These are phyloP conservation scores for Alliaria petiolata DNA, from an alignment of 345 rosid genomes.

Conservation along the genomic window DNA sequence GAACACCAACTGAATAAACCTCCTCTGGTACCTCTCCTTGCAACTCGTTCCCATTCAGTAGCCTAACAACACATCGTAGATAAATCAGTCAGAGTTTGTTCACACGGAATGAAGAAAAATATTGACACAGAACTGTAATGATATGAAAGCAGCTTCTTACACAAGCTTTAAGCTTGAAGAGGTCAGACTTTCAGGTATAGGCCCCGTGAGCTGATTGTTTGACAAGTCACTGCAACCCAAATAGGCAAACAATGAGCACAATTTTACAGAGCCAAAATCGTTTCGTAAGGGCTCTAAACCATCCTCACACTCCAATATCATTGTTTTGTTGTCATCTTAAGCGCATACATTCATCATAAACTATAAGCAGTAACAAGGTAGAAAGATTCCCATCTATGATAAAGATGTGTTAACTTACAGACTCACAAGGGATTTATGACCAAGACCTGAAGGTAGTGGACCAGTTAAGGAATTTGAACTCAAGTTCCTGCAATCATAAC, in stretches of 20 bases:
- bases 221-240: slow-evolving; percentile 71
- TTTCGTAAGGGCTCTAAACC: not conserved
- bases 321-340: not conserved
- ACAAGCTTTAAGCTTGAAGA: slow-evolving; percentile 66
- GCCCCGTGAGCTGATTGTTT: slow-evolving; percentile 70
- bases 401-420: slow-evolving; percentile 56
- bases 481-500: slow-evolving; percentile 56
- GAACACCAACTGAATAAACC: slow-evolving; percentile 83
- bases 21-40: slow-evolving; percentile 87
- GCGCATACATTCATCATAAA: not conserved
- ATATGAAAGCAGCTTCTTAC: slow-evolving; percentile 38
- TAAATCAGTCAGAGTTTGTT: not conserved
- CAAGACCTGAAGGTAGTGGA: slow-evolving; percentile 68
- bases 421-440: slow-evolving; percentile 61
- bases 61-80: slow-evolving; percentile 40
- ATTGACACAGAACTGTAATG: not conserved
- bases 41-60: slow-evolving; percentile 62
- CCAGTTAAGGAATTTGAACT: slow-evolving; percentile 77
- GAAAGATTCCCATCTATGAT: not conserved
- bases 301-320: not conserved
- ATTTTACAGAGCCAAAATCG: not conserved
- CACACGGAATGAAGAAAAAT: not conserved
- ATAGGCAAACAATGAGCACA: slow-evolving; percentile 18
- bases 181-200: slow-evolving; percentile 78
- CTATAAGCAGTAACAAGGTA: not conserved